Percentiles rank a stretch among this genome's conserved stretches.
These are phyloP conservation scores for Rhodotorula kratochvilovae DNA, from an alignment of 768 basidiomycete species.

Conservation along the genomic window DNA sequence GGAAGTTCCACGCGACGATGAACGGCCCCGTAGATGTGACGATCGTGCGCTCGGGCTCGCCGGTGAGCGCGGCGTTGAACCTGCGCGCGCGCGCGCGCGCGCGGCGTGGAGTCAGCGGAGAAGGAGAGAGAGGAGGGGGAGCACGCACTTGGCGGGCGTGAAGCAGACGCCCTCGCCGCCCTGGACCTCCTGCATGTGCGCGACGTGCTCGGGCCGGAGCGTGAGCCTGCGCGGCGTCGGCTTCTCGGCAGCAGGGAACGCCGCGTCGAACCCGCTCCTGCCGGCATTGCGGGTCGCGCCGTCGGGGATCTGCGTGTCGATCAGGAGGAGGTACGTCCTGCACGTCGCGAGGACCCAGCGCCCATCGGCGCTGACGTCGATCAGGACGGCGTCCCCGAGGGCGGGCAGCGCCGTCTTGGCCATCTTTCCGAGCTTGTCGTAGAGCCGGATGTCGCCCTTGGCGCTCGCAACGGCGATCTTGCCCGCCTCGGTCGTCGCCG, in stretches of 20 bases:
- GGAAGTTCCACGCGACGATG: constrained; percentile 77
- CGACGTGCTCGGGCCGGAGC: constrained; percentile 82
- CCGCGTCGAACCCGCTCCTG: constrained; percentile 58
- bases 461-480: constrained; percentile 88
- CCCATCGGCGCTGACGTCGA: constrained; percentile 90
- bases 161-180: constrained; percentile 67
- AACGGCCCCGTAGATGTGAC: constrained; percentile 76
- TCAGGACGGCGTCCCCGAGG: constrained; percentile 85
- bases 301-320: constrained; percentile 90
- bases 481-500: constrained; percentile 78
- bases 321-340: constrained; percentile 84
- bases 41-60: constrained; percentile 83
- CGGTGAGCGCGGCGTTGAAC: constrained; percentile 82
- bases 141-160: constrained; percentile 76
- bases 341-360: constrained; percentile 91
- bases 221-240: constrained; percentile 83
- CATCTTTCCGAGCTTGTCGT: constrained; percentile 94
- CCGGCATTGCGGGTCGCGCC: constrained; percentile 54
- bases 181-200: constrained; percentile 65
- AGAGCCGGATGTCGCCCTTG: constrained; percentile 93
- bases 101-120: not conserved
- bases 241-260: constrained; percentile 90
- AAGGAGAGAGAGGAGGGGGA: not conserved
- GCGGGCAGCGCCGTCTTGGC: constrained; percentile 97
- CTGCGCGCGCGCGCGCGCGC: constrained; percentile 49